Evolutionary conservation across 2,329 filamentous ascomycete genomes (phyloP).

Genomic region (Colletotrichum gigasporum): DNA sequence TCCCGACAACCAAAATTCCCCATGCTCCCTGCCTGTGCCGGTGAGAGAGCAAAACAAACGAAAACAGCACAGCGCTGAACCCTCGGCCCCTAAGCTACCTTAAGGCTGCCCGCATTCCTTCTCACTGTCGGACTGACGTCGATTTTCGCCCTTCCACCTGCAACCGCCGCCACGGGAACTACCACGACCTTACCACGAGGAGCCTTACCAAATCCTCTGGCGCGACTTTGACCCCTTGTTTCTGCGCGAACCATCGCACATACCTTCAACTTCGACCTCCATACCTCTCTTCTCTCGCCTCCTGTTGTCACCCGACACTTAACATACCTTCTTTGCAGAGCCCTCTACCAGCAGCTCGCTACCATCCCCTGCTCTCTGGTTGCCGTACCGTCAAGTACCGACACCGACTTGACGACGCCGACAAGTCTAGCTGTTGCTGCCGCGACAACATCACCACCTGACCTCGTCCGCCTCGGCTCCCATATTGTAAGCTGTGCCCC

Average conservation of each 20-base stretch:
- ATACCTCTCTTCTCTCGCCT: not conserved
- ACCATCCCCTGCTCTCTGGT: not conserved
- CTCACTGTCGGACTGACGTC: conserved; percentile 13
- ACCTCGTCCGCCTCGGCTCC: not conserved
- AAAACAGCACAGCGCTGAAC: conserved; percentile 17
- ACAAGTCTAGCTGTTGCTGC: not conserved
- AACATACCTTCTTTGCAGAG: not conserved
- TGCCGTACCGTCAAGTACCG: conserved; percentile 5
- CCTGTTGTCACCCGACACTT: not conserved
- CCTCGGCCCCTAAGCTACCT: not conserved
- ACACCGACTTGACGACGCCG: not conserved
- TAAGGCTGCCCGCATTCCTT: not conserved
- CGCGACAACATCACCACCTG: conserved; percentile 19
- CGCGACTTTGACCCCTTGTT: conserved; percentile 17
- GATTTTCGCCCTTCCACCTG: not conserved
- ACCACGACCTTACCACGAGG: too few species aligned
- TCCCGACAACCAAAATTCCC: conserved; percentile 32
- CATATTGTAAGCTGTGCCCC: conserved; percentile 18
- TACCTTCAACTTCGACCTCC: conserved; percentile 18
- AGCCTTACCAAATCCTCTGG: not conserved
- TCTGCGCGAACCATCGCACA: conserved; percentile 18
- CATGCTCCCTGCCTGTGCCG: conserved; percentile 1
- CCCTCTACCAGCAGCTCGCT: not conserved
- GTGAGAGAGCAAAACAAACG: conserved; percentile 1
- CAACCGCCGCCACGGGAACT: conserved; percentile 16